Evolutionary conservation across 257 asterid genomes (phyloP).

Genomic region (Ehretia macrophylla): DNA sequence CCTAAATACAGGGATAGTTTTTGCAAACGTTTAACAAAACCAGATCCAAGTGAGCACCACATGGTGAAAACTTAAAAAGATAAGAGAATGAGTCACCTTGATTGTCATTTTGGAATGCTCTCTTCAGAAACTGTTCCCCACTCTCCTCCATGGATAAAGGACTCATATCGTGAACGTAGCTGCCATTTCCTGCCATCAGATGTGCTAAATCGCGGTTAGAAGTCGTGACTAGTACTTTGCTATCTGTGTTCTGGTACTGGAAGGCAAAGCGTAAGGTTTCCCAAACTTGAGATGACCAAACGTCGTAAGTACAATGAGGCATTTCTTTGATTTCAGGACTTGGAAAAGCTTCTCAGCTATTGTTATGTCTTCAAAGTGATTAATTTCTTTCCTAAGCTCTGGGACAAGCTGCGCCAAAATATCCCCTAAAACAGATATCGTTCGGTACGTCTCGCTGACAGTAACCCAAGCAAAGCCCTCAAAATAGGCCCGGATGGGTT

Average conservation of each 20-base stretch:
- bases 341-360: background rate
- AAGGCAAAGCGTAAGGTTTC: background rate
- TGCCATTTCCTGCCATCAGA: background rate
- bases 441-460: background rate
- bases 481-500: background rate
- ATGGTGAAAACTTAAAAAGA: no score
- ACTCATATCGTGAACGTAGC: no score
- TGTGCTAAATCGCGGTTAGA: background rate
- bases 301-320: background rate
- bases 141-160: no score
- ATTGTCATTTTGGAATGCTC: no score
- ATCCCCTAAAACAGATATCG: background rate
- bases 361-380: background rate
- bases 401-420: background rate
- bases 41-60: no score
- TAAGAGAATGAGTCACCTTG: no score
- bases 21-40: no score
- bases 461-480: background rate
- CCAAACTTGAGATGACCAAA: background rate
- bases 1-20: no score
- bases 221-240: background rate
- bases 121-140: no score
- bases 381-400: background rate
- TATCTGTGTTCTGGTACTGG: background rate
- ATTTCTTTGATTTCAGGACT: background rate